These are phyloP conservation scores for Phytophthora tubulina DNA, from an alignment of 352 stramenopile species.

Conservation along the genomic window DNA sequence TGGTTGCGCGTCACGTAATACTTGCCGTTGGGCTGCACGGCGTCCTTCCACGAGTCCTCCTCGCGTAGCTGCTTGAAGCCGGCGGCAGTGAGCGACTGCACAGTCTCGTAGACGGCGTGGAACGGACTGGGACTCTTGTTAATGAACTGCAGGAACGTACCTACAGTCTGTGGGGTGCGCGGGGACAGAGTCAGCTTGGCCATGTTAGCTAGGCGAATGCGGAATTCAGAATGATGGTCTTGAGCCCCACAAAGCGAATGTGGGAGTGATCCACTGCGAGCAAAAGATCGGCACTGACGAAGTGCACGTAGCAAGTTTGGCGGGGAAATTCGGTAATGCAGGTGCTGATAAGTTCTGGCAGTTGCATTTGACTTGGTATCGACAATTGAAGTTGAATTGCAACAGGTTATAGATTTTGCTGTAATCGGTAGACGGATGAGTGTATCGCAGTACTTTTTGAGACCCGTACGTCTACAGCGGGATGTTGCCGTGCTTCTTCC, in stretches of 20 bases:
- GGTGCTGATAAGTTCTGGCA: conserved; percentile 6
- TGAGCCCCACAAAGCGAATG: conserved; percentile 30
- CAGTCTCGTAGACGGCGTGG: conserved; percentile 92
- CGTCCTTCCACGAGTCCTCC: conserved; percentile 72
- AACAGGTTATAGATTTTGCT: conserved; percentile 31
- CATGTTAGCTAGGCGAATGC: conserved; percentile 26
- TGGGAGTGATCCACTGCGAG: conserved; percentile 20
- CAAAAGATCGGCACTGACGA: conserved; percentile 27
- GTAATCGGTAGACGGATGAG: conserved; percentile 19
- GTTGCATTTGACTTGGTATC: not conserved
- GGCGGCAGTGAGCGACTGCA: conserved; percentile 80
- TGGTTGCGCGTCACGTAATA: conserved; percentile 99
- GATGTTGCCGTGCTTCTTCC: conserved; percentile 98
- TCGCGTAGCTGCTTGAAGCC: conserved; percentile 94
- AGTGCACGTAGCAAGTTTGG: conserved; percentile 1
- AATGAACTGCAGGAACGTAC: conserved; percentile 92
- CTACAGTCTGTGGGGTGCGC: conserved; percentile 73
- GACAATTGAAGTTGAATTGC: conserved; percentile 9
- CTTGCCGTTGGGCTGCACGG: conserved; percentile 87
- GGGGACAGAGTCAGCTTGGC: conserved; percentile 60
- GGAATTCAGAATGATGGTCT: conserved; percentile 42
- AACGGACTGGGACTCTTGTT: conserved; percentile 95
- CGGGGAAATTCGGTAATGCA: conserved; percentile 9
- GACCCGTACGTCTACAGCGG: conserved; percentile 85
- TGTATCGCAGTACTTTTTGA: conserved; percentile 4